A percentile compares a stretch with the other conserved stretches of the same genome.
Evolutionary conservation across 1,284 basidiomycete species (phyloP).

Genomic region (Cerrena zonata): DNA sequence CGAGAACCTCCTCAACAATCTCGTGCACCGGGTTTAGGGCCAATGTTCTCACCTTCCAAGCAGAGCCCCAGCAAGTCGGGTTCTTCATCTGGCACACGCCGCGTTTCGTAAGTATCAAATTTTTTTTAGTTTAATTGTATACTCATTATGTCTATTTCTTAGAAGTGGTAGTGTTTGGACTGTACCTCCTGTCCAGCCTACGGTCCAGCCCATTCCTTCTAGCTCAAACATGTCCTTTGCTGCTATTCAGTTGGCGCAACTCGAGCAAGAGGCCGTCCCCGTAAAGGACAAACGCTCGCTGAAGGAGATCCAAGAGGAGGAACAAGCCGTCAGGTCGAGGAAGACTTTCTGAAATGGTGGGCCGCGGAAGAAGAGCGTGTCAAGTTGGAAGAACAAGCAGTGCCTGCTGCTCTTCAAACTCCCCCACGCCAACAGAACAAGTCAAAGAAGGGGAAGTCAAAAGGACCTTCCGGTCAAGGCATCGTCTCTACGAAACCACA

Average conservation of each 20-base stretch:
- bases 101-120: conserved; percentile 42
- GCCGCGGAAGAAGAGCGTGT: conserved; percentile 71
- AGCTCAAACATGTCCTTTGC: conserved; percentile 56
- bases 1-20: conserved; percentile 14
- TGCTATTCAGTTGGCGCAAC: conserved; percentile 78
- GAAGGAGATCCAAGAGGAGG: conserved; percentile 82
- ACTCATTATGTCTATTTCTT: background rate
- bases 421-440: background rate
- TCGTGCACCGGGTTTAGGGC: conserved; percentile 42
- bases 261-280: conserved; percentile 41
- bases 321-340: conserved; percentile 62
- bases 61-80: conserved; percentile 31
- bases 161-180: conserved; percentile 52
- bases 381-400: conserved; percentile 30
- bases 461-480: background rate
- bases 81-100: conserved; percentile 30
- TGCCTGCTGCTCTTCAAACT: background rate
- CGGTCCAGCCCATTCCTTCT: conserved; percentile 32
- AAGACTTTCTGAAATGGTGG: conserved; percentile 84
- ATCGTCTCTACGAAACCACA: background rate
- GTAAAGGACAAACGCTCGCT: conserved; percentile 58
- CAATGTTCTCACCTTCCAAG: conserved; percentile 53
- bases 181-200: conserved; percentile 41
- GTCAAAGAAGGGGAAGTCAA: background rate
- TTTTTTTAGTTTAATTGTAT: background rate